Evolutionary conservation across 139 green algal species (phyloP).

Genomic region (Coelastrella sp.): DNA sequence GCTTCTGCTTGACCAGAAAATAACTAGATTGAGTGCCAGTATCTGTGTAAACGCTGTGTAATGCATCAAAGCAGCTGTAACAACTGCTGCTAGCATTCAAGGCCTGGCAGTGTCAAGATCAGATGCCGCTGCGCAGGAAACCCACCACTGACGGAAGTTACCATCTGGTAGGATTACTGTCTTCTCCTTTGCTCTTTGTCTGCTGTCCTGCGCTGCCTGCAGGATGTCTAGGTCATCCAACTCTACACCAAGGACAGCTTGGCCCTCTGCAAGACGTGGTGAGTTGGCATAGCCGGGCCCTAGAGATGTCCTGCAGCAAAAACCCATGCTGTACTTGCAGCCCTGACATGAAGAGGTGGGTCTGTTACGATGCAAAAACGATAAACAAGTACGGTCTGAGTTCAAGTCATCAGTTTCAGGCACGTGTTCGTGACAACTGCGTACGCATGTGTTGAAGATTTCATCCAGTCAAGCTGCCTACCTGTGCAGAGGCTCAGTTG

Average conservation of each 20-base stretch:
- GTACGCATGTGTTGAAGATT: too few relatives aligned
- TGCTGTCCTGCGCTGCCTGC: conserved; percentile 7
- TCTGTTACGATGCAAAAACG: too few relatives aligned
- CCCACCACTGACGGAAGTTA: conserved; percentile 48
- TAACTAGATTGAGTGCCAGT: too few relatives aligned
- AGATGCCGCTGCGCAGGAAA: neutral
- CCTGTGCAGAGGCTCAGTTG: conserved; percentile 3
- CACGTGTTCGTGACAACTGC: too few relatives aligned
- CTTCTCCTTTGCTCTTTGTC: neutral
- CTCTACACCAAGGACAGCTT: neutral
- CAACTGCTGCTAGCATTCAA: too few relatives aligned
- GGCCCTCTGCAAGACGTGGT: neutral
- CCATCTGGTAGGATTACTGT: conserved; percentile 52
- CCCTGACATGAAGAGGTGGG: too few relatives aligned
- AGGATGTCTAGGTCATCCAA: neutral
- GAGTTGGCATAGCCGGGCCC: neutral
- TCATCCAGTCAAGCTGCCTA: neutral
- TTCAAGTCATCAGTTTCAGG: too few relatives aligned
- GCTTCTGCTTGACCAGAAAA: neutral
- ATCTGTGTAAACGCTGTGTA: too few relatives aligned
- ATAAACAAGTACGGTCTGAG: too few relatives aligned
- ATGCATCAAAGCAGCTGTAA: too few relatives aligned
- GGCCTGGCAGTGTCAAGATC: too few relatives aligned
- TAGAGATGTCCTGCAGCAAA: neutral
- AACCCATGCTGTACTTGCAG: neutral